Conservation (phyloP, 208 protist genomes). For the Trypanosoma vivax region DNA sequence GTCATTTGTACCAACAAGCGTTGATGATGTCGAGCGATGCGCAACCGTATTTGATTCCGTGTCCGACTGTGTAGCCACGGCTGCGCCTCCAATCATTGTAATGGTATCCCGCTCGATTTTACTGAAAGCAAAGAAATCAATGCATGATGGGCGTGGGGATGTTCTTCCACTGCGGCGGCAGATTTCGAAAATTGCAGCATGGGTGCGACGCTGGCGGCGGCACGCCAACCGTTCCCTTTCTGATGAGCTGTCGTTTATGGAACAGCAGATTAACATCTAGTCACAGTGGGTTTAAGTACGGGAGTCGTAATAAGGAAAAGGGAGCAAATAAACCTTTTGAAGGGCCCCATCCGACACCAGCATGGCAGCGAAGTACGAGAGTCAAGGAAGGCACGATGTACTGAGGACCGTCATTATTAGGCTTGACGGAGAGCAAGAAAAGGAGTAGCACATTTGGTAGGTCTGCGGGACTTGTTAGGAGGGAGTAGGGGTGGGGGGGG, state of each 20-base stretch:
- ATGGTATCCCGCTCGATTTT: slow-evolving; percentile 23
- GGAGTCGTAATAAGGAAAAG: too few relatives aligned
- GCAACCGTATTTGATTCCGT: slow-evolving; percentile 21
- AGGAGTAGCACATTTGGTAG: not conserved
- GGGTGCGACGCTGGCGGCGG: slow-evolving; percentile 45
- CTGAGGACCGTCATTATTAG: not conserved
- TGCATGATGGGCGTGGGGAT: slow-evolving; percentile 1
- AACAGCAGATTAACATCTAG: slow-evolving; percentile 9
- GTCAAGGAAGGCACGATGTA: not conserved
- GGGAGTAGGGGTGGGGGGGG: too few relatives aligned
- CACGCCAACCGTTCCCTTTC: slow-evolving; percentile 21
- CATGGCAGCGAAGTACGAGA: not conserved
- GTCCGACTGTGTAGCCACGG: slow-evolving; percentile 20
- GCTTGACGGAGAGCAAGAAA: not conserved
- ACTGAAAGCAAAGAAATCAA: slow-evolving; percentile 14
- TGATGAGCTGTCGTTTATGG: slow-evolving; percentile 16
- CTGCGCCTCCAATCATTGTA: slow-evolving; percentile 27
- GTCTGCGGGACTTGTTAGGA: too few relatives aligned
- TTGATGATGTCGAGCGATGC: slow-evolving; percentile 15
- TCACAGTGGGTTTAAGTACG: too few relatives aligned
- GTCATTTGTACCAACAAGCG: slow-evolving; percentile 43
- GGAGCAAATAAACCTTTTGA: too few relatives aligned
- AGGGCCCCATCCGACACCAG: too few relatives aligned
- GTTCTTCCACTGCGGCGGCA: slow-evolving; percentile 22
- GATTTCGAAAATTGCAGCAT: slow-evolving; percentile 42